A percentile compares a stretch with the other conserved stretches of the same genome.
Evolutionary conservation across 768 basidiomycete genomes (phyloP).

Genomic region (Clathrus columnatus): DNA sequence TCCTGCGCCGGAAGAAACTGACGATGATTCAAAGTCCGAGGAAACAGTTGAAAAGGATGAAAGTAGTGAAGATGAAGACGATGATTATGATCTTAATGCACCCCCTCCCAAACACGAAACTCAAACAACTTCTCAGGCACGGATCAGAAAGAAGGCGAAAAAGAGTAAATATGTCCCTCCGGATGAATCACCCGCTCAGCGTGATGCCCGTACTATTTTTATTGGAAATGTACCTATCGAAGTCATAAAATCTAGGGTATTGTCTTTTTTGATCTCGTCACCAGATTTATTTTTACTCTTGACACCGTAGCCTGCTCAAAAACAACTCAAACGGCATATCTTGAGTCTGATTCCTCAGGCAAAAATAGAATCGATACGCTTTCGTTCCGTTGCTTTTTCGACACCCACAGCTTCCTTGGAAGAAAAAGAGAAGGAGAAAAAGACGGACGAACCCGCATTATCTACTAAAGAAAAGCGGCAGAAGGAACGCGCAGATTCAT

Average conservation of each 20-base stretch:
- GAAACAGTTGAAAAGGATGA: slow-evolving; percentile 12
- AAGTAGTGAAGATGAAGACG: slow-evolving; percentile 16
- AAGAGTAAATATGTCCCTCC: slow-evolving; percentile 46
- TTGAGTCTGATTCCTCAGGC: slow-evolving; percentile 60
- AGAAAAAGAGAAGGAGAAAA: slow-evolving; percentile 31
- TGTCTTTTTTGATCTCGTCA: neutral
- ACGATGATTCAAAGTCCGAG: neutral
- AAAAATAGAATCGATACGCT: slow-evolving; percentile 87
- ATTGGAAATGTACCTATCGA: slow-evolving; percentile 81
- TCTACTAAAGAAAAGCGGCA: slow-evolving; percentile 15
- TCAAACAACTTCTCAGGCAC: slow-evolving; percentile 12
- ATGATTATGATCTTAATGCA: slow-evolving; percentile 21
- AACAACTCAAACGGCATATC: slow-evolving; percentile 71
- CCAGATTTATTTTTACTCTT: slow-evolving; percentile 1
- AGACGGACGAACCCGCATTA: slow-evolving; percentile 32
- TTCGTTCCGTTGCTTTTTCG: slow-evolving; percentile 89
- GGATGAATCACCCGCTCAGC: slow-evolving; percentile 64
- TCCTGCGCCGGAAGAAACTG: neutral
- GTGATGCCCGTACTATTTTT: slow-evolving; percentile 82
- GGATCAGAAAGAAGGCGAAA: slow-evolving; percentile 20
- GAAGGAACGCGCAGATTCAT: slow-evolving; percentile 13
- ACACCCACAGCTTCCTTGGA: slow-evolving; percentile 63
- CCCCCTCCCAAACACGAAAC: slow-evolving; percentile 13
- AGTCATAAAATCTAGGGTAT: slow-evolving; percentile 67
- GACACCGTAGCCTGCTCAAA: slow-evolving; percentile 51